Evolutionary conservation across 2,329 filamentous ascomycete genomes (phyloP).

Genomic region (Fusarium guadeloupense): DNA sequence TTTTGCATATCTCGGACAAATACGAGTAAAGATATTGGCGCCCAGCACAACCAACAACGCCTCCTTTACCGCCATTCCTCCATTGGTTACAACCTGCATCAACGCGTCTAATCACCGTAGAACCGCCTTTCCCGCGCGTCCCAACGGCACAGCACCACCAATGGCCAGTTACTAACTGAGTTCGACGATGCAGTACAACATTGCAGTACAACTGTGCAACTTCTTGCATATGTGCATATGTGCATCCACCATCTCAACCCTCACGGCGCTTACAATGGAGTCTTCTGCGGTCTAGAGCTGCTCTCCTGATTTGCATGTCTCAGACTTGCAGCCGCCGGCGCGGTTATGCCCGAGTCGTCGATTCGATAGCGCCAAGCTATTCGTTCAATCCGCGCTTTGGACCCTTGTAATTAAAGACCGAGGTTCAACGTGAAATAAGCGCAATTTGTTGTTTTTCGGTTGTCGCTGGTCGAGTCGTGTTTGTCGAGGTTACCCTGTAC

Average conservation of each 20-base stretch:
- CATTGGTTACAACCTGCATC: background rate
- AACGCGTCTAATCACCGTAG: slow-evolving; percentile 31
- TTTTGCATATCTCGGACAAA: background rate
- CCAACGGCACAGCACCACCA: slow-evolving; percentile 19
- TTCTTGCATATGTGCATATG: slow-evolving; percentile 18
- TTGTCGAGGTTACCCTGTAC: background rate
- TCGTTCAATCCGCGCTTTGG: background rate
- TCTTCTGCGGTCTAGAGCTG: slow-evolving; percentile 9
- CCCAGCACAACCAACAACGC: background rate
- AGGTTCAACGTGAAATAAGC: background rate
- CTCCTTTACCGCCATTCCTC: background rate
- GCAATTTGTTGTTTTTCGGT: background rate
- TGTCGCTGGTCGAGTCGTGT: background rate
- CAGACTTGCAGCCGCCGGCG: slow-evolving; percentile 17
- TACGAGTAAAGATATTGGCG: slow-evolving; percentile 2
- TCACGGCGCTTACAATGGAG: slow-evolving; percentile 24
- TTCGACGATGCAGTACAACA: slow-evolving; percentile 6
- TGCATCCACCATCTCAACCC: slow-evolving; percentile 11
- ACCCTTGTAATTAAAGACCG: background rate
- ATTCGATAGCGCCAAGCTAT: background rate
- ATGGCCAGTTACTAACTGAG: slow-evolving; percentile 4
- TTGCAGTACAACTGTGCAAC: slow-evolving; percentile 8
- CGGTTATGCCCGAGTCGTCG: slow-evolving; percentile 21
- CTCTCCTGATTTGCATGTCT: slow-evolving; percentile 26
- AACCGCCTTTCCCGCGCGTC: slow-evolving; percentile 36